These are phyloP conservation scores for Candida neerlandica DNA, from an alignment of 1,139 yeast genomes.

Conservation along the genomic window DNA sequence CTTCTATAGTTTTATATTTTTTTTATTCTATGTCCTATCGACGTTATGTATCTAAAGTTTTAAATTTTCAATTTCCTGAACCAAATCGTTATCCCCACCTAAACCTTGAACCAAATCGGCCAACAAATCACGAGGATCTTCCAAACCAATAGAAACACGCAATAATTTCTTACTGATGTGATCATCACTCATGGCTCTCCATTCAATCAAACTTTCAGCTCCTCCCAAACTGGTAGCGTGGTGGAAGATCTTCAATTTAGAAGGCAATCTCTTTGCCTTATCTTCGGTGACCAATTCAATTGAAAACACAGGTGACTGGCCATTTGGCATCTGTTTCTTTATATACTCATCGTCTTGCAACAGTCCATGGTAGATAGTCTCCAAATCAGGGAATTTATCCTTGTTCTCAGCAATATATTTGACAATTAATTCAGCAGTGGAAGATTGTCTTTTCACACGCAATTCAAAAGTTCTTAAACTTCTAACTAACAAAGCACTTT, in stretches of 20 bases:
- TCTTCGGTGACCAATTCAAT: constrained; percentile 54
- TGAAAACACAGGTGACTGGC: constrained; percentile 77
- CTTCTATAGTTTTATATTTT: not conserved
- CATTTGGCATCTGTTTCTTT: constrained; percentile 62
- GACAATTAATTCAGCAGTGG: constrained; percentile 65
- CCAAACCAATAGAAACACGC: constrained; percentile 80
- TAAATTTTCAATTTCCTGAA: constrained; percentile 12
- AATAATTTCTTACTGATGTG: constrained; percentile 56
- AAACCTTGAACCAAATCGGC: constrained; percentile 51
- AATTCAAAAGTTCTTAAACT: constrained; percentile 79
- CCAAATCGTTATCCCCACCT: constrained; percentile 13
- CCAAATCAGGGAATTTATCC: constrained; percentile 49
- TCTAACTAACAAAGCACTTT: constrained; percentile 70
- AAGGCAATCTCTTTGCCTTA: constrained; percentile 66
- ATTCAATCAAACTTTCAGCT: constrained; percentile 87
- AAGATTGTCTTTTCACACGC: constrained; percentile 67
- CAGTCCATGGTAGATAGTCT: constrained; percentile 67
- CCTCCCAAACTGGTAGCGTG: constrained; percentile 96
- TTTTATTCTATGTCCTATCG: not conserved
- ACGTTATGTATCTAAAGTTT: not conserved
- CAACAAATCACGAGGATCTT: constrained; percentile 71
- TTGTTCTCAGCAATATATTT: constrained; percentile 54
- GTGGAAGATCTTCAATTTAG: constrained; percentile 67
- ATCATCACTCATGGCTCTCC: constrained; percentile 80
- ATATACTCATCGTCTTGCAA: constrained; percentile 70